Conservation (phyloP, 192 early-diverging fungal species). For the Cetraspora pellucida region DNA sequence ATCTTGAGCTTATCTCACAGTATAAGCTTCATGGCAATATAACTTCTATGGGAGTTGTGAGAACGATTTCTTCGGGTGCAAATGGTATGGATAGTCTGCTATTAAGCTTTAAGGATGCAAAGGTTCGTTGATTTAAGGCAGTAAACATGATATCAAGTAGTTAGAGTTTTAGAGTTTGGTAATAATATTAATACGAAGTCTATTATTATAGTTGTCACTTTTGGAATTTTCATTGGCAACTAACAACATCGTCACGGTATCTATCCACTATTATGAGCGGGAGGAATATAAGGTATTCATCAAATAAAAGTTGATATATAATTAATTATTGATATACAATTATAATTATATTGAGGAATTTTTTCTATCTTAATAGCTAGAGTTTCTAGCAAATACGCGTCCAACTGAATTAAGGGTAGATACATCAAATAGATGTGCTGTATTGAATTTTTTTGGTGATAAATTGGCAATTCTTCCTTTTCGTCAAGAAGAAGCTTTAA, state of each 20-base stretch:
- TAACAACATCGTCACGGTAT: slow-evolving; percentile 84
- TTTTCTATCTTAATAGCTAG: slow-evolving; percentile 50
- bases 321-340: neutral
- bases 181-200: slow-evolving; percentile 21
- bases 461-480: slow-evolving; percentile 90
- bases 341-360: neutral
- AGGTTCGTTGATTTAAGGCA: slow-evolving; percentile 53
- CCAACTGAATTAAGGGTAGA: slow-evolving; percentile 73
- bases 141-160: neutral
- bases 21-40: slow-evolving; percentile 72
- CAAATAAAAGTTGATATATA: neutral
- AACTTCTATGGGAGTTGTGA: slow-evolving; percentile 69
- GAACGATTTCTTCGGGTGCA: slow-evolving; percentile 64
- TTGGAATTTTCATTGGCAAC: slow-evolving; percentile 79
- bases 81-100: slow-evolving; percentile 73
- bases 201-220: slow-evolving; percentile 78
- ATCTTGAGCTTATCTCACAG: slow-evolving; percentile 64
- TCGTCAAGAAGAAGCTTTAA: slow-evolving; percentile 60
- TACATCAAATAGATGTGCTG: slow-evolving; percentile 86
- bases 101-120: slow-evolving; percentile 81
- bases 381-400: slow-evolving; percentile 64
- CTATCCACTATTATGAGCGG: slow-evolving; percentile 95
- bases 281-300: slow-evolving; percentile 76
- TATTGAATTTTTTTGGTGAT: slow-evolving; percentile 86
- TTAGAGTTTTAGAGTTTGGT: neutral